Evolutionary conservation across 768 basidiomycete species (phyloP).

Genomic region (Boletus reticuloceps): DNA sequence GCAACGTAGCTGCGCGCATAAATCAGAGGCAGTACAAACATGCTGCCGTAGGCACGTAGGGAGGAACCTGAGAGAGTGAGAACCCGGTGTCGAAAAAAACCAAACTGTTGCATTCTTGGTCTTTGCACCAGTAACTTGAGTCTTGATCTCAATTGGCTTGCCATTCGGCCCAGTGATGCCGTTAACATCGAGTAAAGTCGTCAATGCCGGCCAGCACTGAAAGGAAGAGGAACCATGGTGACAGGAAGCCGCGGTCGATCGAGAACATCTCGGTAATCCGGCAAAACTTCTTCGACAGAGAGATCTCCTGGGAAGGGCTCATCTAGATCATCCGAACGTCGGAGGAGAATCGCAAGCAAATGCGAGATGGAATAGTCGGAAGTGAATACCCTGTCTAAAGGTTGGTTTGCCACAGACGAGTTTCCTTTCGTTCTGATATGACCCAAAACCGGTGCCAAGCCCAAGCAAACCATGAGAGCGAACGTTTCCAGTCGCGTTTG

Average conservation of each 20-base stretch:
- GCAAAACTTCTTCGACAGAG: conserved; percentile 57
- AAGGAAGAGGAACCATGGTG: conserved; percentile 9
- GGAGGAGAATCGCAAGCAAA: conserved; percentile 61
- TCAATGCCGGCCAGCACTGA: conserved; percentile 54
- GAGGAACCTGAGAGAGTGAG: conserved; percentile 59
- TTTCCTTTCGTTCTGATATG: conserved; percentile 39
- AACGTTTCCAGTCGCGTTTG: not conserved
- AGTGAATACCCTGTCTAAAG: conserved; percentile 63
- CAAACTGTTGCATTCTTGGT: conserved; percentile 49
- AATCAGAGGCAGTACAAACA: conserved; percentile 15
- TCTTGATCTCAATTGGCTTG: conserved; percentile 41
- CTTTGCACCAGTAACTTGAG: conserved; percentile 43
- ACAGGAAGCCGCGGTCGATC: conserved; percentile 53
- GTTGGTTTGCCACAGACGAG: conserved; percentile 43
- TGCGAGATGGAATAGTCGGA: conserved; percentile 65
- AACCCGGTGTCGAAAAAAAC: conserved; percentile 66
- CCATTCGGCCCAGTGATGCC: conserved; percentile 65
- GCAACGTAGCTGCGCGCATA: conserved; percentile 41
- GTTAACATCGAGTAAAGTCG: conserved; percentile 58
- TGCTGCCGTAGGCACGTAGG: conserved; percentile 30
- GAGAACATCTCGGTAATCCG: conserved; percentile 45
- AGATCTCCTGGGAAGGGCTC: conserved; percentile 57
- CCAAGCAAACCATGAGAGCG: conserved; percentile 43
- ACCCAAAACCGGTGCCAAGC: conserved; percentile 60
- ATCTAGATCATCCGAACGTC: conserved; percentile 53